Percentiles rank a stretch among this genome's conserved stretches.
phyloP scores from a whole-genome alignment of 2,329 filamentous ascomycete genomes.

The Boeremia exigua region DNA sequence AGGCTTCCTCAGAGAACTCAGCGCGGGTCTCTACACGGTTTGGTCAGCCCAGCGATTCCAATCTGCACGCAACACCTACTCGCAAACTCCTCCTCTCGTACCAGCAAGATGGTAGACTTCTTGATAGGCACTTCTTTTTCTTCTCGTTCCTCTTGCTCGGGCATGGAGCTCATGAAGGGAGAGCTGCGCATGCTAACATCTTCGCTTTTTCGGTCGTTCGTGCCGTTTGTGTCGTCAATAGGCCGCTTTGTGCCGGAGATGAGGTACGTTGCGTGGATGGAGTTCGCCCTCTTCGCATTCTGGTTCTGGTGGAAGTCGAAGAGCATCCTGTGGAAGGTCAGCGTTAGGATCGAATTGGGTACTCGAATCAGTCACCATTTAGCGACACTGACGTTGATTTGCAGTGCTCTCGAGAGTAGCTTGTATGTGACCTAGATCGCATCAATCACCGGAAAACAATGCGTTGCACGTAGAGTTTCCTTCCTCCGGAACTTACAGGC shows the following conservation, averaged over 20 bases:
- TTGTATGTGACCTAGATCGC: conserved; percentile 79
- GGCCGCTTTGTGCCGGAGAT: conserved; percentile 71
- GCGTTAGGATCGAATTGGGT: neutral
- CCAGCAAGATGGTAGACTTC: conserved; percentile 68
- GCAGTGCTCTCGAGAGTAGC: conserved; percentile 78
- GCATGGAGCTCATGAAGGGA: conserved; percentile 71
- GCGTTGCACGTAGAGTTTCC: neutral
- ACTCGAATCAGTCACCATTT: conserved; percentile 71
- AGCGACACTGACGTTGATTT: conserved; percentile 83
- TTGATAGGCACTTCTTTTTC: conserved; percentile 53
- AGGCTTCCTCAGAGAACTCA: conserved; percentile 73
- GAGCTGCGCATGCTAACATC: conserved; percentile 72
- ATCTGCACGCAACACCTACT: conserved; percentile 53
- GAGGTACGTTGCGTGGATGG: conserved; percentile 91
- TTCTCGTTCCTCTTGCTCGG: conserved; percentile 52
- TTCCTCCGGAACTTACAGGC: conserved; percentile 60
- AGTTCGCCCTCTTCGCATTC: conserved; percentile 74
- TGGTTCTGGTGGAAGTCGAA: conserved; percentile 83
- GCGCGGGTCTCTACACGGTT: conserved; percentile 65
- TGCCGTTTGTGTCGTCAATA: conserved; percentile 45
- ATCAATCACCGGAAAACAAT: neutral
- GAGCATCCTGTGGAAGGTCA: conserved; percentile 68
- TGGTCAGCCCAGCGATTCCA: conserved; percentile 18
- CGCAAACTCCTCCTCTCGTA: conserved; percentile 74
- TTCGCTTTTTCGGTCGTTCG: conserved; percentile 60